Evolutionary conservation across 331 rosid species (phyloP).

Genomic region (Arachis monticola): DNA sequence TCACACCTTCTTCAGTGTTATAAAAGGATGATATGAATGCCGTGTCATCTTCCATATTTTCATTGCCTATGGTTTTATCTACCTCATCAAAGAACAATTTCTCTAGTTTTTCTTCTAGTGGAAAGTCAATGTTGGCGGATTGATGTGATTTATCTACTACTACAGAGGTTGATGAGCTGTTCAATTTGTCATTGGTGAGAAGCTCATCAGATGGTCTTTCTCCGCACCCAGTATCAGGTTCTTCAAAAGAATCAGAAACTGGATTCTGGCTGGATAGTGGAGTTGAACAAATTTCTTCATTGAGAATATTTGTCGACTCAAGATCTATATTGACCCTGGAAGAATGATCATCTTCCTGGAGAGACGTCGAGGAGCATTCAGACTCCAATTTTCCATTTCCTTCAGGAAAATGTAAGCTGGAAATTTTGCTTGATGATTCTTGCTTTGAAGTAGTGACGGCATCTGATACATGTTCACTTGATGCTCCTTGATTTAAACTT

Average conservation of each 20-base stretch:
- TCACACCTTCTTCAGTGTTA: constrained; percentile 42
- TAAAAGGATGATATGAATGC: constrained; percentile 68
- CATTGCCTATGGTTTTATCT: constrained; percentile 45
- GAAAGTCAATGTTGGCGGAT: constrained; percentile 40
- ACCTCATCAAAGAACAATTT: constrained; percentile 47
- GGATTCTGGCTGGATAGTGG: constrained; percentile 40
- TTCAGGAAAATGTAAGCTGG: constrained; percentile 34
- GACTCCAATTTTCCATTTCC: constrained; percentile 42
- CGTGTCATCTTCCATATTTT: constrained; percentile 55
- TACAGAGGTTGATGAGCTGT: constrained; percentile 41
- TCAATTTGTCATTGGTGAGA: constrained; percentile 36
- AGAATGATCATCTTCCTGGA: constrained; percentile 41
- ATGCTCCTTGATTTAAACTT: constrained; percentile 39
- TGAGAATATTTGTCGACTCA: constrained; percentile 38
- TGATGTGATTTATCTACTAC: constrained; percentile 41
- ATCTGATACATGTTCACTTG: constrained; percentile 46
- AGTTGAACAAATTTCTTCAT: constrained; percentile 43
- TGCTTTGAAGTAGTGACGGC: constrained; percentile 36
- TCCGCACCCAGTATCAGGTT: constrained; percentile 12
- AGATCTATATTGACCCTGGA: constrained; percentile 39
- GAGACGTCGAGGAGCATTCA: constrained; percentile 32
- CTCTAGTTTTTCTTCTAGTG: constrained; percentile 53
- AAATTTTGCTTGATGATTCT: constrained; percentile 36
- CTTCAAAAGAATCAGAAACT: constrained; percentile 40
- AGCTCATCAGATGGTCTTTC: constrained; percentile 33